A percentile compares a stretch with the other conserved stretches of the same genome.
phyloP scores from a whole-genome alignment of 306 rosid species.

The Fragaria ananassa region DNA sequence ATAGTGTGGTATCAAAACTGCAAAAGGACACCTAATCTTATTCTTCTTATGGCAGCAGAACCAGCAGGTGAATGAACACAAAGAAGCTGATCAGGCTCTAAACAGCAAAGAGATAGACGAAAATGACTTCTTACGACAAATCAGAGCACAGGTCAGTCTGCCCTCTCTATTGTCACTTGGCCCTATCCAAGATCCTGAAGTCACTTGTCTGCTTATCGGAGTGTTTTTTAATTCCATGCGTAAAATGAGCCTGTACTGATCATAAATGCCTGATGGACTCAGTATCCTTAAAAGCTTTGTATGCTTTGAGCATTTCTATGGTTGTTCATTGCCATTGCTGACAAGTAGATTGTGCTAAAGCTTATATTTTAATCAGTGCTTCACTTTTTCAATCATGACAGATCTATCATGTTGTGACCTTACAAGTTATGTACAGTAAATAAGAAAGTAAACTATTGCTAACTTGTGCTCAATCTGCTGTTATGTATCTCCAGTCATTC shows the following conservation, averaged over 20 bases:
- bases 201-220: neutral
- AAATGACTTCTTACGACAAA: conserved; percentile 74
- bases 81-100: conserved; percentile 41
- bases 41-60: conserved; percentile 34
- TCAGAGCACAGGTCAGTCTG: conserved; percentile 63
- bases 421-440: neutral
- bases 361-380: neutral
- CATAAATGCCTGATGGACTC: neutral
- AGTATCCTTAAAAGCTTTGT: neutral
- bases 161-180: conserved; percentile 12
- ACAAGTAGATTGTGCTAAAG: neutral
- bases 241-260: neutral
- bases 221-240: neutral
- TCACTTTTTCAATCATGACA: neutral
- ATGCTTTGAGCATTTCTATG: neutral
- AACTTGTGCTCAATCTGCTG: conserved; percentile 19
- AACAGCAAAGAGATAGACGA: conserved; percentile 49
- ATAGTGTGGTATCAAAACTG: conserved; percentile 7
- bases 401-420: neutral
- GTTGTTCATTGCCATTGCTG: neutral
- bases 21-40: conserved; percentile 11
- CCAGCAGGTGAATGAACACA: conserved; percentile 36
- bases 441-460: neutral
- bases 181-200: neutral
- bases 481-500: conserved; percentile 61